A percentile compares a stretch with the other conserved stretches of the same genome.
Evolutionary conservation across 176 grass and related monocot genomes (phyloP).

Genomic region (Carex littledalei): DNA sequence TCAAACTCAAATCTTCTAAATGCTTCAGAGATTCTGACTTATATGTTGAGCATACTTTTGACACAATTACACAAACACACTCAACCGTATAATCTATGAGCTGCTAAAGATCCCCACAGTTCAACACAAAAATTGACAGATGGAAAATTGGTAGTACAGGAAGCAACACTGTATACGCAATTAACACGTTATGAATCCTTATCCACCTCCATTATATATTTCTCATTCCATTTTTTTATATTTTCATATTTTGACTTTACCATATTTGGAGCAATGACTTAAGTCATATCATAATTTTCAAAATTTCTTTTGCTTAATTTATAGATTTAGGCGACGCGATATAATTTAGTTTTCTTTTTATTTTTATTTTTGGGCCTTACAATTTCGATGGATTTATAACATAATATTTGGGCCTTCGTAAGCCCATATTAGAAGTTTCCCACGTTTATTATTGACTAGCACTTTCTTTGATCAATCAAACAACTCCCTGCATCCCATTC

Average conservation of each 20-base stretch:
- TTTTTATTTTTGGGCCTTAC: no score
- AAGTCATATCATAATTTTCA: neutral
- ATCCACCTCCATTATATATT: neutral
- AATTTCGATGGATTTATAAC: no score
- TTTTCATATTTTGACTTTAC: neutral
- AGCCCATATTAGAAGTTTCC: no score
- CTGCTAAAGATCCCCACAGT: neutral
- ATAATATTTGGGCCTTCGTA: no score
- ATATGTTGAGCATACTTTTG: no score
- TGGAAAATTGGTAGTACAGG: neutral
- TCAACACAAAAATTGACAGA: slow-evolving; percentile 17
- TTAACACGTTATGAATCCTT: slow-evolving; percentile 2
- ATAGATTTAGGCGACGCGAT: no score
- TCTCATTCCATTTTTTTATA: neutral
- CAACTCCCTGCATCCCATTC: no score
- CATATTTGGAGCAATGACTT: neutral
- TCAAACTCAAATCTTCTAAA: no score
- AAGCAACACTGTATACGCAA: neutral
- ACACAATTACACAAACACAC: neutral
- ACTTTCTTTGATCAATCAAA: no score
- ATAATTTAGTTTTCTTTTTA: no score
- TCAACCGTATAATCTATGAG: neutral
- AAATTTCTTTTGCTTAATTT: no score
- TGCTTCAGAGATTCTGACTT: neutral
- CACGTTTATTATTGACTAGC: no score